phyloP scores from a whole-genome alignment of 139 green algal species.

The Picochlorum sp. region DNA sequence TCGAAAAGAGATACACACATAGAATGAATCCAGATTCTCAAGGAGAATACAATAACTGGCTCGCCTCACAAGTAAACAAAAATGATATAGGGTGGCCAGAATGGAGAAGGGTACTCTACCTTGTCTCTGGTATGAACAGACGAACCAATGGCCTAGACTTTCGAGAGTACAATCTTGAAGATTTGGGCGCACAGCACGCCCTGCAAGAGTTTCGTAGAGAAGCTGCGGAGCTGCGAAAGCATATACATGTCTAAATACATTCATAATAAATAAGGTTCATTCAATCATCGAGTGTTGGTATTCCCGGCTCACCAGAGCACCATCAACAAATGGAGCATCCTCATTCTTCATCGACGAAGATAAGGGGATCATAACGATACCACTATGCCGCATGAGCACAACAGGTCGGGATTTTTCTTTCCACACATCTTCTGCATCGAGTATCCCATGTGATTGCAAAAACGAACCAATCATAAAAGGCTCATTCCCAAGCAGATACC shows the following conservation, averaged over 20 bases:
- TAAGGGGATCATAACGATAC: too few species aligned
- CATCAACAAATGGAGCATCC: too few species aligned
- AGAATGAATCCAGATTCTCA: conserved; percentile 27
- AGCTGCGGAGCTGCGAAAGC: neutral
- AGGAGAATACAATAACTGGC: conserved; percentile 35
- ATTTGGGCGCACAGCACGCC: neutral
- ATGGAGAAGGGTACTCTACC: conserved; percentile 36
- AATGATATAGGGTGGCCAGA: neutral
- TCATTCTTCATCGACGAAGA: too few species aligned
- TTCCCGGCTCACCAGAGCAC: too few species aligned
- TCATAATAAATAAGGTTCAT: neutral
- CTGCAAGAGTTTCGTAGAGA: conserved; percentile 7
- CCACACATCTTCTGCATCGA: too few species aligned
- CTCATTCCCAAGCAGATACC: too few species aligned
- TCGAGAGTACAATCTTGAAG: conserved; percentile 5
- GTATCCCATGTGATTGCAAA: too few species aligned
- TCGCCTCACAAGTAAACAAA: conserved; percentile 13
- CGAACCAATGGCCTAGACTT: neutral
- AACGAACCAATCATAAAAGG: too few species aligned
- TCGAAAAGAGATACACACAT: conserved; percentile 30
- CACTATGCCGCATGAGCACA: too few species aligned
- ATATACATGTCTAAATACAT: neutral
- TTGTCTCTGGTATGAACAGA: conserved; percentile 7
- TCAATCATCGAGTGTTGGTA: too few species aligned
- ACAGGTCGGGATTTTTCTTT: too few species aligned